A percentile compares a stretch with the other conserved stretches of the same genome.
Evolutionary conservation across 202 grass and related monocot genomes (phyloP).

Genomic region (Tripidium arundinaceum): DNA sequence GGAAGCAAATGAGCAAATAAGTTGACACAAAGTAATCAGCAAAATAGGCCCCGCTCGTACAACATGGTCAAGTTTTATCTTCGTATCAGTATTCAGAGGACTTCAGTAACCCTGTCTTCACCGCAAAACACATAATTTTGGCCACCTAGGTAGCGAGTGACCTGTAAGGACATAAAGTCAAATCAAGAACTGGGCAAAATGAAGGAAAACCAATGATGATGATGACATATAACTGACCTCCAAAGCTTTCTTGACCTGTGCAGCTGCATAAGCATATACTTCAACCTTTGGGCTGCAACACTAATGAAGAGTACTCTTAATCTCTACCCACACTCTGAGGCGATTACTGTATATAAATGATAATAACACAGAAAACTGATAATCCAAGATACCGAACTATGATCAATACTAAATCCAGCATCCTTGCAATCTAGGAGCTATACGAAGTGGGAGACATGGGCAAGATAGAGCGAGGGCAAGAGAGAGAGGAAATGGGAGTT

Average conservation of each 20-base stretch:
- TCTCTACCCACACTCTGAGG: background rate
- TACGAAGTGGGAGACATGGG: too few species aligned
- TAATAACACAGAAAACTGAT: too few species aligned
- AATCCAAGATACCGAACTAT: too few species aligned
- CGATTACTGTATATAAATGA: too few species aligned
- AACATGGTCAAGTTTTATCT: conserved; percentile 95
- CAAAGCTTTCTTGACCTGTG: conserved; percentile 95
- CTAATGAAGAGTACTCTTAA: background rate
- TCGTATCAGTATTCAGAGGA: conserved; percentile 93
- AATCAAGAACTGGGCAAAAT: conserved; percentile 24
- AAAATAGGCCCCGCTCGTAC: conserved; percentile 32
- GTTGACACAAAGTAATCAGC: background rate
- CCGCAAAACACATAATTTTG: conserved; percentile 99
- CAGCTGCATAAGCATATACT: conserved; percentile 84
- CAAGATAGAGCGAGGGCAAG: too few species aligned
- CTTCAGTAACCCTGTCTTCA: conserved; percentile 89
- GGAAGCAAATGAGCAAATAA: background rate
- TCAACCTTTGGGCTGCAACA: conserved; percentile 38
- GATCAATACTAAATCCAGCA: too few species aligned
- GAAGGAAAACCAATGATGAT: background rate
- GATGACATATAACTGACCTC: conserved; percentile 54
- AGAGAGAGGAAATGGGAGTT: too few species aligned
- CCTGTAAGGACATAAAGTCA: conserved; percentile 31
- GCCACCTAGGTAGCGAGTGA: conserved; percentile 86
- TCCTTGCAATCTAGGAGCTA: too few species aligned